Conservation (phyloP, 768 basidiomycete species). For the Naganishia antarctica region DNA sequence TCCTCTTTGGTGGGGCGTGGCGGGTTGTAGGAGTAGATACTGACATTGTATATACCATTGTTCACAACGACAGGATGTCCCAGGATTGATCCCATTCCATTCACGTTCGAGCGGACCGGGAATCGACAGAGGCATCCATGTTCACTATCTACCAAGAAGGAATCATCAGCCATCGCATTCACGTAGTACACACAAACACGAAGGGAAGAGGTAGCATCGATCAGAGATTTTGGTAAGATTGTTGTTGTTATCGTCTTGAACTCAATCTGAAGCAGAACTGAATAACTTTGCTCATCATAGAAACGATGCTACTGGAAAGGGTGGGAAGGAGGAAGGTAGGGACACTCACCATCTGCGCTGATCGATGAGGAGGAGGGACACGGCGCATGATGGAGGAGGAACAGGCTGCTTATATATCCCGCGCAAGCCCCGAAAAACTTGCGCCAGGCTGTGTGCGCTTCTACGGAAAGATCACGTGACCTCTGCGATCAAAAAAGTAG, state of each 20-base stretch:
- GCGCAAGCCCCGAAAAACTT: no score
- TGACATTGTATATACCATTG: slow-evolving; percentile 1
- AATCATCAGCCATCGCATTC: slow-evolving; percentile 1
- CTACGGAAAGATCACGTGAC: no score
- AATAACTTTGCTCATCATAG: slow-evolving; percentile 23
- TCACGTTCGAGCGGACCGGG: no score
- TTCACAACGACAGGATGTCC: not conserved
- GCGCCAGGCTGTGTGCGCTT: no score
- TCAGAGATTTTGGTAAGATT: slow-evolving; percentile 24
- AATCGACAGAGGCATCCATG: no score
- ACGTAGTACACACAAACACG: not conserved
- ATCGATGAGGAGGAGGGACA: not conserved
- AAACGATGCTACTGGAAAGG: slow-evolving; percentile 12
- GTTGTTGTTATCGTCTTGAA: slow-evolving; percentile 23
- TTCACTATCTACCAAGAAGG: slow-evolving; percentile 13
- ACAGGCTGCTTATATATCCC: not conserved
- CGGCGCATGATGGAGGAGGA: no score
- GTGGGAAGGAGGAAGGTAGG: not conserved
- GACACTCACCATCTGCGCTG: slow-evolving; percentile 8
- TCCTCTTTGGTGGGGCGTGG: not conserved
- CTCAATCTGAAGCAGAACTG: slow-evolving; percentile 24
- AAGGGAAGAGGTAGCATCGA: slow-evolving; percentile 16
- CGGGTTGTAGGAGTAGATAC: not conserved
- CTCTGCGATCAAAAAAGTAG: not conserved
- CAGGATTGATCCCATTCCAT: no score